Base-by-base conservation (phyloP, 148 eudicot genomes). In the Dianthus caryophyllus region DNA sequence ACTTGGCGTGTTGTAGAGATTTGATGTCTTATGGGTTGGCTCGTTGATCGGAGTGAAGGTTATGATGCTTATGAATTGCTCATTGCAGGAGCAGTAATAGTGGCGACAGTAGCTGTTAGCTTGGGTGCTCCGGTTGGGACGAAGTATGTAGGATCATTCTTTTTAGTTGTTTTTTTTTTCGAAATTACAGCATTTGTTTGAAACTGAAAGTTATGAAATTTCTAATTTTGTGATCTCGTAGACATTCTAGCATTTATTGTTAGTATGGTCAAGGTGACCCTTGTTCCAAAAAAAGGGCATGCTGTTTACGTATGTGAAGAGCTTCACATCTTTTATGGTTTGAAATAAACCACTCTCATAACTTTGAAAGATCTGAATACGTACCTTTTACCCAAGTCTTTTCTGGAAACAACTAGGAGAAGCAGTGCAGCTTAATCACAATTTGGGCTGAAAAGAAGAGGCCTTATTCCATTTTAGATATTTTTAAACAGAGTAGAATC, bases 61-160 rank as follows among this genome's bases (percentile, higher is more conserved):
- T 15, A 57, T 54, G 65, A 78, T 59, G 71, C 68, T 33, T n/a
- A 13, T 26, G 11, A 57, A n/a, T 56, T 63, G 44, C 61, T 24
- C 71, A 30, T 61, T 81, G 72, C 72, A 93, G 97, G 97, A 56
- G 95, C 90, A 46, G 54, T 86, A 69, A 74, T 79, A 65, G 81
- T 83, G 73, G 88, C 85, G 57, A 71, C 88, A 39, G 92, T 87
- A 78, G 98, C 97, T 76, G 80, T 88, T 74, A 82, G 85, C 62
- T 84, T 93, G 85, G 98, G 97, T 59, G 90, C 96, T 59, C 98
- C 98, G 74, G 84, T 90, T 69, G 84, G 90, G 61, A 74, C 73
- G 67, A 80, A 76, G 98, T 93, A 93, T 61, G 91, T 81, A 68
- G 21, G 52, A 69, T 49, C 61, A 38, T 53, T 64, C 4, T 51